Conservation (phyloP, 2,329 filamentous ascomycete species). For the Paracoccidioides brasiliensis region DNA sequence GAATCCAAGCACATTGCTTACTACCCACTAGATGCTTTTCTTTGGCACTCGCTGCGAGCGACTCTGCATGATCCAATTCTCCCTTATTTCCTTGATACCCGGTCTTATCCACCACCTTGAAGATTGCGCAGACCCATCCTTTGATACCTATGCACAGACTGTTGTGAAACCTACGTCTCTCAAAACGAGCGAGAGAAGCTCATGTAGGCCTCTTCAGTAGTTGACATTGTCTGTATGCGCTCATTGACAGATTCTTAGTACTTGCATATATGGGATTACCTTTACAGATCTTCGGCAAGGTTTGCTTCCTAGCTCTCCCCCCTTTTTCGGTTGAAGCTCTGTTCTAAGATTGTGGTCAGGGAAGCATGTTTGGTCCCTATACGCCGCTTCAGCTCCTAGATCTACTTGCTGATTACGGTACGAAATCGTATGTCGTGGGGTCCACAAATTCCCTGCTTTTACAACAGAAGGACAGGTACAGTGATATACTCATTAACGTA, state of each 20-base stretch:
- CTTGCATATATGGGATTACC: constrained; percentile 90
- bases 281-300: constrained; percentile 87
- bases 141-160: constrained; percentile 68
- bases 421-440: constrained; percentile 93
- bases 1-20: constrained; percentile 1
- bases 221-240: not conserved
- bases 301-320: constrained; percentile 19
- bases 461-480: constrained; percentile 90
- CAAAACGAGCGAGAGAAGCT: constrained; percentile 81
- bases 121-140: constrained; percentile 87
- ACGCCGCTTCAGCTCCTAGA: constrained; percentile 93
- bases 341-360: constrained; percentile 46
- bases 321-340: constrained; percentile 32
- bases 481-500: constrained; percentile 83
- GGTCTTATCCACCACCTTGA: constrained; percentile 82
- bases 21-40: constrained; percentile 68
- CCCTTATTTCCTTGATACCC: constrained; percentile 86
- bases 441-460: constrained; percentile 90
- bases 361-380: constrained; percentile 90
- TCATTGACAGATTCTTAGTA: constrained; percentile 35
- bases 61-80: constrained; percentile 97
- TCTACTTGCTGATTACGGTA: constrained; percentile 80
- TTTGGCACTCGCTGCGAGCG: constrained; percentile 94
- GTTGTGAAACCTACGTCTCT: constrained; percentile 68
- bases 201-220: constrained; percentile 36